Percentiles rank a stretch among this genome's conserved stretches.
Conservation (phyloP, 495 filamentous ascomycete species). For the Penicillium lividum region DNA sequence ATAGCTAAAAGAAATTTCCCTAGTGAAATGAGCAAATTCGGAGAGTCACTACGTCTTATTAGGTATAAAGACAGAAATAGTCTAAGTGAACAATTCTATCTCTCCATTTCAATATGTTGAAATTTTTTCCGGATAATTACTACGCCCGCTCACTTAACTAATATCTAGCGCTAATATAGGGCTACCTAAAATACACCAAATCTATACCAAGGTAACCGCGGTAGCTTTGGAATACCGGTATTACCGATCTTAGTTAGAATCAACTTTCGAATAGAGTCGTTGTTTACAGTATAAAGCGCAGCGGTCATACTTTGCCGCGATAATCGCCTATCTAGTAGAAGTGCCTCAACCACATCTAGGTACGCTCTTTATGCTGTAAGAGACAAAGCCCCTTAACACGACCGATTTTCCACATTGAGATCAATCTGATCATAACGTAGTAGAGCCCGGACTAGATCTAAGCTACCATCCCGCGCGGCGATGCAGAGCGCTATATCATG, state of each 20-base stretch:
- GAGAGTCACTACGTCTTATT: not conserved
- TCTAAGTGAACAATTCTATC: not conserved
- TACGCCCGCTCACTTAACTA: too few species aligned
- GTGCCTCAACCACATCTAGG: not conserved
- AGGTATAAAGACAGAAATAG: not conserved
- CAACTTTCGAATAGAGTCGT: not conserved
- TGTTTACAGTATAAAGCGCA: not conserved
- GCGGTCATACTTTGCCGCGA: not conserved
- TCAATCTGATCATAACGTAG: constrained; percentile 9
- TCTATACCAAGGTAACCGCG: not conserved
- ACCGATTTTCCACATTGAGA: constrained; percentile 9
- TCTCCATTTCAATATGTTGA: not conserved
- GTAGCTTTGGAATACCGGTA: not conserved
- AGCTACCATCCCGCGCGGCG: constrained; percentile 10
- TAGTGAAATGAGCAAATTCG: not conserved
- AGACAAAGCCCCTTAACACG: not conserved
- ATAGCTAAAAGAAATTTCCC: not conserved
- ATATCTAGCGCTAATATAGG: too few species aligned
- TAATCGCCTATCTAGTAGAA: not conserved
- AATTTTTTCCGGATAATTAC: too few species aligned
- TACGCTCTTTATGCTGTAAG: not conserved
- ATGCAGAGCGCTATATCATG: not conserved
- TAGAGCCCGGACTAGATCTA: constrained; percentile 13
- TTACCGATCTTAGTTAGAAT: not conserved
- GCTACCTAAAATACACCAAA: too few species aligned